These are phyloP conservation scores for Pyrus betulifolia DNA, from an alignment of 306 rosid genomes.

Conservation along the genomic window DNA sequence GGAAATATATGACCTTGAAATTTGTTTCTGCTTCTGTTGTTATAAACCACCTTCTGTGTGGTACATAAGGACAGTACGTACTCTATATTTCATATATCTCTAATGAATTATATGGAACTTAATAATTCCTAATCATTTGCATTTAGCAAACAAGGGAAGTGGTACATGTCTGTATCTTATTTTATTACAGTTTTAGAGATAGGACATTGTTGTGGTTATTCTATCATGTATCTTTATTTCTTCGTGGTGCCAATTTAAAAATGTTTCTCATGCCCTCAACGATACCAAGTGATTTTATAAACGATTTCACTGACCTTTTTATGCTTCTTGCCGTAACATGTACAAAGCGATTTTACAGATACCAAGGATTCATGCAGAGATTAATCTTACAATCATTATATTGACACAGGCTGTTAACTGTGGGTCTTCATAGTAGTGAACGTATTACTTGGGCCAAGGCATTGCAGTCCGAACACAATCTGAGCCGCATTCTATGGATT, in stretches of 20 bases:
- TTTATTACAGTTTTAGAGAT: background rate
- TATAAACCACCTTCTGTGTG: background rate
- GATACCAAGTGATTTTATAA: background rate
- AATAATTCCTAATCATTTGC: background rate
- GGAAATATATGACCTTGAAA: background rate
- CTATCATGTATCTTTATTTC: background rate
- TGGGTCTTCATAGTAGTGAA: constrained; percentile 63
- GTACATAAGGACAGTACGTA: background rate
- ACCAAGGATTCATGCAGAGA: constrained; percentile 1
- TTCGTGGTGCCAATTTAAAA: background rate
- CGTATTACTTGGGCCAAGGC: constrained; percentile 56
- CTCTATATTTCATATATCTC: background rate
- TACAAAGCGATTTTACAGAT: background rate
- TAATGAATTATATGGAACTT: background rate
- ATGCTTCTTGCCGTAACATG: background rate
- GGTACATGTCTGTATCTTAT: background rate
- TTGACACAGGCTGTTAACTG: constrained; percentile 49
- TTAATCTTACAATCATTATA: constrained; percentile 11
- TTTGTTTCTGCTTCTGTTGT: background rate
- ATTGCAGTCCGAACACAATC: constrained; percentile 52
- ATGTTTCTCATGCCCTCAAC: background rate
- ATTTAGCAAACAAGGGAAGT: background rate
- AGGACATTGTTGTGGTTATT: background rate
- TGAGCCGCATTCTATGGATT: constrained; percentile 68
- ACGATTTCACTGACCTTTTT: background rate